A percentile compares a stretch with the other conserved stretches of the same genome.
These are phyloP conservation scores for Clonostachys solani DNA, from an alignment of 2,329 filamentous ascomycete genomes.

Conservation along the genomic window DNA sequence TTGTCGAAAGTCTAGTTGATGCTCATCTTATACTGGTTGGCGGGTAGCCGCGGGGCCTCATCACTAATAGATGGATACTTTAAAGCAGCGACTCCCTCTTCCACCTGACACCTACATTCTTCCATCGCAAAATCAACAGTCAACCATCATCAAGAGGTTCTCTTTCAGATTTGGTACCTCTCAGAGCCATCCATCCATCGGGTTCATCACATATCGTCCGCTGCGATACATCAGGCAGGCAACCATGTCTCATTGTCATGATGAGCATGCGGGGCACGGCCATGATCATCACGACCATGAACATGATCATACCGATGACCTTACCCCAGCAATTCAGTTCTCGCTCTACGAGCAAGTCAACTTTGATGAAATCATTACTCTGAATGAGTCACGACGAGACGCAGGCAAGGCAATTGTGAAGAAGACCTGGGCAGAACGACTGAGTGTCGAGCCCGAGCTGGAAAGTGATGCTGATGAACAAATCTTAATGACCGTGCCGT, in stretches of 20 bases:
- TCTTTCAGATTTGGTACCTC: too few species aligned
- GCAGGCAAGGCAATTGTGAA: slow-evolving; percentile 73
- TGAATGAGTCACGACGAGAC: slow-evolving; percentile 73
- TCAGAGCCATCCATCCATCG: too few species aligned
- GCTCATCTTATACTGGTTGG: too few species aligned
- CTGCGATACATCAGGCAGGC: neutral
- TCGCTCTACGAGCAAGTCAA: slow-evolving; percentile 90
- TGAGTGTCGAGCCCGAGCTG: slow-evolving; percentile 69
- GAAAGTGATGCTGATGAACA: slow-evolving; percentile 88
- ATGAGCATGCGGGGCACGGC: slow-evolving; percentile 43
- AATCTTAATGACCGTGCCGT: slow-evolving; percentile 89
- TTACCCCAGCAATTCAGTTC: slow-evolving; percentile 85
- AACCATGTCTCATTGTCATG: slow-evolving; percentile 35
- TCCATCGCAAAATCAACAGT: too few species aligned
- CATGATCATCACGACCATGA: slow-evolving; percentile 52
- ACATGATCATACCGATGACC: slow-evolving; percentile 89
- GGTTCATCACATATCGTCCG: too few species aligned
- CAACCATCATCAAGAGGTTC: too few species aligned
- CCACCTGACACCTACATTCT: too few species aligned
- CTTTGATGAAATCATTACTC: slow-evolving; percentile 77
- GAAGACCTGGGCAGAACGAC: slow-evolving; percentile 86
- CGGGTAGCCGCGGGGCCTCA: too few species aligned
- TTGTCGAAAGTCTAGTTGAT: too few species aligned
- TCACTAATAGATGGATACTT: too few species aligned
- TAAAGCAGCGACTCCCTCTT: too few species aligned